Conservation (phyloP, 2,329 filamentous ascomycete genomes). For the Aspergillaceae sp. region DNA sequence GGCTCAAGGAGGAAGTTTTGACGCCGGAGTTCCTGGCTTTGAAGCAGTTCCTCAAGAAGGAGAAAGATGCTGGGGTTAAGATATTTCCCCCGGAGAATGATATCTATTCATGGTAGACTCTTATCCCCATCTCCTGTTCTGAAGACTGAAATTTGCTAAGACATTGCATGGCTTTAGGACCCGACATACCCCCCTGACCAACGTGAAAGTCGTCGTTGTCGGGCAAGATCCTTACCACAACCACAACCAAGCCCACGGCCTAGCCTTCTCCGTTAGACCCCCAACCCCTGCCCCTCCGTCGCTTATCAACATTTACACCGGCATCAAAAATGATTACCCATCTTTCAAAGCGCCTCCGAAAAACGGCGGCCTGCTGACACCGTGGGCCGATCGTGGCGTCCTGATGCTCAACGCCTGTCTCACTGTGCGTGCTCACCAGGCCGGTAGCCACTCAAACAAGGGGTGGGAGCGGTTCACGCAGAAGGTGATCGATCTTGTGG, state of each 20-base stretch:
- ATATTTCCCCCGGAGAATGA: slow-evolving; percentile 83
- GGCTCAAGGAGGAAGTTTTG: slow-evolving; percentile 77
- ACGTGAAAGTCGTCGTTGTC: slow-evolving; percentile 84
- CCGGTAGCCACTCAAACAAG: slow-evolving; percentile 73
- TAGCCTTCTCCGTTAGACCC: slow-evolving; percentile 89
- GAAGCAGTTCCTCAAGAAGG: slow-evolving; percentile 76
- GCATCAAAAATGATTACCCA: slow-evolving; percentile 81
- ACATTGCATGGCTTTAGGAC: slow-evolving; percentile 54
- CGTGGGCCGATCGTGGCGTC: slow-evolving; percentile 90
- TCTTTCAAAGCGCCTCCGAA: slow-evolving; percentile 66
- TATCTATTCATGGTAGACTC: slow-evolving; percentile 60
- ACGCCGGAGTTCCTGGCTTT: slow-evolving; percentile 74
- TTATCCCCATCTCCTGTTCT: not conserved
- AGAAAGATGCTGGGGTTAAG: slow-evolving; percentile 63
- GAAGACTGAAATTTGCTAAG: slow-evolving; percentile 8
- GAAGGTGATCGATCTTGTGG: slow-evolving; percentile 79
- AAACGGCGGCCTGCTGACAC: slow-evolving; percentile 72
- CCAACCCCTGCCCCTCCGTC: slow-evolving; percentile 84
- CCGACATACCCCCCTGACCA: slow-evolving; percentile 78
- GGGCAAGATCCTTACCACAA: slow-evolving; percentile 98
- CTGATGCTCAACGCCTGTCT: slow-evolving; percentile 90
- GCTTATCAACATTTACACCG: slow-evolving; percentile 86
- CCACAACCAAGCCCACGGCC: slow-evolving; percentile 85
- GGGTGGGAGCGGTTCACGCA: slow-evolving; percentile 95
- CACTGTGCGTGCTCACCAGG: slow-evolving; percentile 81